Evolutionary conservation across 768 basidiomycete species (phyloP).

Genomic region (Psilocybe subaeruginosa): DNA sequence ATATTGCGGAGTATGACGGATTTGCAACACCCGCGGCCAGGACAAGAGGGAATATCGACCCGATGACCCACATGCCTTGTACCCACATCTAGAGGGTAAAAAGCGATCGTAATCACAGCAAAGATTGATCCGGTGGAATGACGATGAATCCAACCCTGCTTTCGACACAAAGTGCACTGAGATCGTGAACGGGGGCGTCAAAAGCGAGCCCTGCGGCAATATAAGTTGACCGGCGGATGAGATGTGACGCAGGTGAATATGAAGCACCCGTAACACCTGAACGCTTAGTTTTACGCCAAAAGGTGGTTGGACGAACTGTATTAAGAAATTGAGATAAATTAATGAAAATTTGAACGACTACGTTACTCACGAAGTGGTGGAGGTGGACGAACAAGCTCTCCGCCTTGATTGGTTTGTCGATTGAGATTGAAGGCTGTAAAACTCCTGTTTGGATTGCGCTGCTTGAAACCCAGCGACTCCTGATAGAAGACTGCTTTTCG

Average conservation of each 20-base stretch:
- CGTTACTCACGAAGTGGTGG: slow-evolving; percentile 63
- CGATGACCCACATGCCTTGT: background rate
- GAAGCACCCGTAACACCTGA: slow-evolving; percentile 73
- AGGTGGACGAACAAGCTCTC: slow-evolving; percentile 59
- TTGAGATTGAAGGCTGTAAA: slow-evolving; percentile 30
- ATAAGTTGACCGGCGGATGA: slow-evolving; percentile 78
- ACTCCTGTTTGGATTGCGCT: slow-evolving; percentile 27
- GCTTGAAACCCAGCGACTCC: slow-evolving; percentile 10
- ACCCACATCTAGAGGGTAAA: slow-evolving; percentile 4
- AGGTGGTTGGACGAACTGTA: slow-evolving; percentile 79
- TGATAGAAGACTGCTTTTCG: background rate
- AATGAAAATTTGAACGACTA: slow-evolving; percentile 4
- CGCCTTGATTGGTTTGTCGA: slow-evolving; percentile 34
- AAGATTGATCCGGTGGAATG: slow-evolving; percentile 42
- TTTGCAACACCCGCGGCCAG: background rate
- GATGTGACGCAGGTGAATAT: slow-evolving; percentile 74
- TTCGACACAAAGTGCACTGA: slow-evolving; percentile 66
- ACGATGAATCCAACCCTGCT: slow-evolving; percentile 53
- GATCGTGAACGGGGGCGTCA: slow-evolving; percentile 62
- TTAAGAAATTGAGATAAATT: background rate
- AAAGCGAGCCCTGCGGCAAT: slow-evolving; percentile 76
- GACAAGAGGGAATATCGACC: background rate
- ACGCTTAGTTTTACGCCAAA: slow-evolving; percentile 75
- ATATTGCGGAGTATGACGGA: background rate
- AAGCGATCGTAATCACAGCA: slow-evolving; percentile 22